A percentile compares a stretch with the other conserved stretches of the same genome.
These are phyloP conservation scores for Mallotus japonicus DNA, from an alignment of 441 rosid genomes.

Conservation along the genomic window DNA sequence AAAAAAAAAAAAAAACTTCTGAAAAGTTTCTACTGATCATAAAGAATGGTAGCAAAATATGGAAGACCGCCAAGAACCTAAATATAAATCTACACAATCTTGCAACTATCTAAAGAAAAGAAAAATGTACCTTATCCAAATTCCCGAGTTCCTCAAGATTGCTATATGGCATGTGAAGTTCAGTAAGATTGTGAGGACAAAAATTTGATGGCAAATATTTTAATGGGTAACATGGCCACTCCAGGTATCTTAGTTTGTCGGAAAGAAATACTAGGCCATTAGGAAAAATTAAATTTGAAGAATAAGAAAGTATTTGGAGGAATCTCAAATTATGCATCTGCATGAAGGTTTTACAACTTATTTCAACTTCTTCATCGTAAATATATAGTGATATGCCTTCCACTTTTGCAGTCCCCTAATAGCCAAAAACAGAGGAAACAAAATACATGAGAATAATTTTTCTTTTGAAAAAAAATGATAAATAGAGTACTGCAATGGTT, in stretches of 20 bases:
- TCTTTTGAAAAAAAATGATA: no score
- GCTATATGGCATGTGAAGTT: conserved; percentile 12
- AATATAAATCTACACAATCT: no score
- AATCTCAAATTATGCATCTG: not conserved
- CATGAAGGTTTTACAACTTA: not conserved
- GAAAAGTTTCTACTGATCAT: no score
- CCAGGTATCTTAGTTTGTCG: no score
- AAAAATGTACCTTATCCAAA: not conserved
- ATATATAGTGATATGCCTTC: conserved; percentile 15
- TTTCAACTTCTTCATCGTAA: not conserved
- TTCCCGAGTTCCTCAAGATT: not conserved
- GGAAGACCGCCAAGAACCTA: no score
- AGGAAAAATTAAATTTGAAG: no score
- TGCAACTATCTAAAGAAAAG: not conserved
- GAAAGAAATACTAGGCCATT: no score
- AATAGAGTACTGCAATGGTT: no score
- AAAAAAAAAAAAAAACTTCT: no score
- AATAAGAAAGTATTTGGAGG: not conserved
- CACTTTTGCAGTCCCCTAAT: conserved; percentile 13
- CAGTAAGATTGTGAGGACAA: conserved; percentile 7
- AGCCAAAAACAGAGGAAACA: not conserved
- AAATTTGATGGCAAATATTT: conserved; percentile 19
- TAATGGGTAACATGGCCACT: conserved; percentile 18
- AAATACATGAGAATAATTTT: not conserved
- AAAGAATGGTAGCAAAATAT: no score